Evolutionary conservation across 495 filamentous ascomycete species (phyloP).

Genomic region (Pseudotulostoma volvatum): DNA sequence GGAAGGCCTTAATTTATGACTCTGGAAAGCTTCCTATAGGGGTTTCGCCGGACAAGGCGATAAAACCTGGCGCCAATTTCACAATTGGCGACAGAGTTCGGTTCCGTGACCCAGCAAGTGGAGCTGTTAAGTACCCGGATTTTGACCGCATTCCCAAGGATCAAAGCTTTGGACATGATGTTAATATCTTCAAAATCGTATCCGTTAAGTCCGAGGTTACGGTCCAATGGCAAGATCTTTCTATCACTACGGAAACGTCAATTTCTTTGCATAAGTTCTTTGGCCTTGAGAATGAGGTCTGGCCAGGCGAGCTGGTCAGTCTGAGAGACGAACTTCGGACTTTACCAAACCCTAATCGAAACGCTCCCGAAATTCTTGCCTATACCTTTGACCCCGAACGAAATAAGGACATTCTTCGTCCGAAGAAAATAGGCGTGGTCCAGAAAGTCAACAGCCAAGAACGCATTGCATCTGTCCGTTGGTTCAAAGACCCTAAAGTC

Average conservation of each 20-base stretch:
- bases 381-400: neutral
- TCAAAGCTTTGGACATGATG: slow-evolving; percentile 38
- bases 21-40: slow-evolving; percentile 9
- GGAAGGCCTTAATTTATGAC: slow-evolving; percentile 12
- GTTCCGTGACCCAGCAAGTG: slow-evolving; percentile 33
- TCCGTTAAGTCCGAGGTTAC: slow-evolving; percentile 28
- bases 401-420: slow-evolving; percentile 10
- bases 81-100: slow-evolving; percentile 30
- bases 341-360: slow-evolving; percentile 1
- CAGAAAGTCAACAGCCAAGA: slow-evolving; percentile 37
- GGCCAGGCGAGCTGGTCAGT: slow-evolving; percentile 42
- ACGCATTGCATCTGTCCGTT: slow-evolving; percentile 37
- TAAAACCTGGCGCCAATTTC: slow-evolving; percentile 9
- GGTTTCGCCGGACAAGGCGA: slow-evolving; percentile 4
- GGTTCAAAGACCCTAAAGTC: slow-evolving; percentile 32
- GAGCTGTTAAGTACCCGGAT: slow-evolving; percentile 30
- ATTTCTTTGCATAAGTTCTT: slow-evolving; percentile 28
- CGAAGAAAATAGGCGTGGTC: slow-evolving; percentile 39
- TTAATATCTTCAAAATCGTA: slow-evolving; percentile 37
- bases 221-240: slow-evolving; percentile 45
- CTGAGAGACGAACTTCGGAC: slow-evolving; percentile 23
- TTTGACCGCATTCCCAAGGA: slow-evolving; percentile 28
- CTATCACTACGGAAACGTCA: slow-evolving; percentile 26
- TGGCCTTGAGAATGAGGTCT: slow-evolving; percentile 36
- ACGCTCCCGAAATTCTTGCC: slow-evolving; percentile 1